These are phyloP conservation scores for Vigna nakashimae DNA, from an alignment of 306 rosid genomes.

Conservation along the genomic window DNA sequence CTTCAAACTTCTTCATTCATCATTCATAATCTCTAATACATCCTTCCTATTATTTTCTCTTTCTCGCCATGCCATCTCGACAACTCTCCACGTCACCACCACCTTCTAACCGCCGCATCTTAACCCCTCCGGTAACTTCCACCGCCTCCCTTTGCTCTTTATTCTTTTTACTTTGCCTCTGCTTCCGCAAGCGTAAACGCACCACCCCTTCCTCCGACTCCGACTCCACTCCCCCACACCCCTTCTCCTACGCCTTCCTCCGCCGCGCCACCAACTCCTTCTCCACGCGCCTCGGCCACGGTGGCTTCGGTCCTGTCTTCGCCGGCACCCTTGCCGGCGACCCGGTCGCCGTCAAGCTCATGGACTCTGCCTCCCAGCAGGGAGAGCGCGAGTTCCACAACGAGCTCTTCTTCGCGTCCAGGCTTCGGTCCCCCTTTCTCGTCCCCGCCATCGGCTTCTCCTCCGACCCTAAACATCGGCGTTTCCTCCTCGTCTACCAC, in stretches of 20 bases:
- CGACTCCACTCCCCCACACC: slow-evolving; percentile 70
- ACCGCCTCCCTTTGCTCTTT: slow-evolving; percentile 55
- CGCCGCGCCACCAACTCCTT: slow-evolving; percentile 90
- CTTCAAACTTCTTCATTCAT: not conserved
- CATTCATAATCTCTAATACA: too few relatives aligned
- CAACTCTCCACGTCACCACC: slow-evolving; percentile 44
- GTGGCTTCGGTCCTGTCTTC: slow-evolving; percentile 90
- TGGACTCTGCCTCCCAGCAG: slow-evolving; percentile 85
- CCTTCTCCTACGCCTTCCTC: slow-evolving; percentile 74
- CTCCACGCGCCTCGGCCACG: slow-evolving; percentile 87
- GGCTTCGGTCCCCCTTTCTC: slow-evolving; percentile 54
- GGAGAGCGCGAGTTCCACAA: slow-evolving; percentile 96
- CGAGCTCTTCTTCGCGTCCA: slow-evolving; percentile 85
- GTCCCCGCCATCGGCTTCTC: slow-evolving; percentile 77
- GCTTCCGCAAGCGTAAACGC: slow-evolving; percentile 65
- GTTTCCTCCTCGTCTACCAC: slow-evolving; percentile 78
- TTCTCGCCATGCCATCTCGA: slow-evolving; percentile 65
- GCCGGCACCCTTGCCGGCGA: slow-evolving; percentile 55
- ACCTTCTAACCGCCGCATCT: slow-evolving; percentile 1
- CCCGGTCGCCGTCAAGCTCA: slow-evolving; percentile 83
- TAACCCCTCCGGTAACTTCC: slow-evolving; percentile 41
- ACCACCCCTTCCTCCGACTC: slow-evolving; percentile 67
- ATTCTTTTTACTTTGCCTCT: slow-evolving; percentile 58
- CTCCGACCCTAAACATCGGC: slow-evolving; percentile 67
- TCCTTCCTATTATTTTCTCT: too few relatives aligned